A percentile compares a stretch with the other conserved stretches of the same genome.
phyloP scores from a whole-genome alignment of 2,329 filamentous ascomycete genomes.

The Alternaria gaisen region DNA sequence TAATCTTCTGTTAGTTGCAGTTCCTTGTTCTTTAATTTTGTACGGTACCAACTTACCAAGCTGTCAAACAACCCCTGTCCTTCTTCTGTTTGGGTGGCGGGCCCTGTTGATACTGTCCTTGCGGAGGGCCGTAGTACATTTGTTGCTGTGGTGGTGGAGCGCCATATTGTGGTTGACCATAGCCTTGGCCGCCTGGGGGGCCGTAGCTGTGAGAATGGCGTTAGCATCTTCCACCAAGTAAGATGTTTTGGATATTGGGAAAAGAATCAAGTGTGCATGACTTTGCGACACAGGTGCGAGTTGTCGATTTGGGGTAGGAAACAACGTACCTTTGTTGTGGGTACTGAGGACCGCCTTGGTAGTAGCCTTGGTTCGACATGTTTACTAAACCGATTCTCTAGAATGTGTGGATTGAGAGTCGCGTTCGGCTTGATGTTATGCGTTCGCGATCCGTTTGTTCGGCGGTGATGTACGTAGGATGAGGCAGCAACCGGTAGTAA shows the following conservation, averaged over 20 bases:
- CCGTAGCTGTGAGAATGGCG: slow-evolving; percentile 28
- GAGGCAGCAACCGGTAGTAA: background rate
- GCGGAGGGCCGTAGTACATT: slow-evolving; percentile 37
- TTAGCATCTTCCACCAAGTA: background rate
- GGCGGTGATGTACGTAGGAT: background rate
- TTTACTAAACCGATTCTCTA: background rate
- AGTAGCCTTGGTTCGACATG: slow-evolving; percentile 51
- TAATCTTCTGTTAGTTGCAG: slow-evolving; percentile 17
- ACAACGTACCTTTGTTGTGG: slow-evolving; percentile 45
- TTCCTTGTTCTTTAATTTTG: background rate
- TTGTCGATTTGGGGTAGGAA: background rate
- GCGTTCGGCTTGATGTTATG: background rate
- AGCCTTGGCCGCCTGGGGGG: slow-evolving; percentile 23
- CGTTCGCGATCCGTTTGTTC: background rate
- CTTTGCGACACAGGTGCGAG: background rate
- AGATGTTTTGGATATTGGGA: background rate
- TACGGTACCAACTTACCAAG: slow-evolving; percentile 32
- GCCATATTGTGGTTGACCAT: slow-evolving; percentile 30
- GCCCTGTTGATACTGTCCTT: slow-evolving; percentile 60
- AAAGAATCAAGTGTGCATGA: background rate
- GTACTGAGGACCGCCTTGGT: slow-evolving; percentile 49
- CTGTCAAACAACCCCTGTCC: slow-evolving; percentile 45
- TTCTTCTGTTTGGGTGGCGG: slow-evolving; percentile 59
- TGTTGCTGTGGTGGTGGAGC: slow-evolving; percentile 37
- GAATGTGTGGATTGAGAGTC: background rate